Evolutionary conservation across 2,329 filamentous ascomycete species (phyloP), one percentile per base, ranked within the genome.

Genomic region (Hyphodiscus sp.): DNA sequence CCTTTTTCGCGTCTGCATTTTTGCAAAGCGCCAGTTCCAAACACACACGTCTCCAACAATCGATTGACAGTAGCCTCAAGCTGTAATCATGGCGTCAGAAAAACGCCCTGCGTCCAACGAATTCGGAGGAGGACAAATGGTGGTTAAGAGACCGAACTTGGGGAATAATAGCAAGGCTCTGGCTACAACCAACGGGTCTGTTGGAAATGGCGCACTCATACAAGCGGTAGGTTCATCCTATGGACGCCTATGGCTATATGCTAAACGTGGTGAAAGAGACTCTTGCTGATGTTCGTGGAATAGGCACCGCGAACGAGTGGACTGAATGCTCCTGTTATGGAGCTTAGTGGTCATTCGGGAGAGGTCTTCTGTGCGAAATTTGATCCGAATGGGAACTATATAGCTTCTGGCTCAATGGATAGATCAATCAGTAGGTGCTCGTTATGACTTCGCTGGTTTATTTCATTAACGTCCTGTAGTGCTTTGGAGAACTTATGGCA

Each of bases 321-420:
- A 50, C 79, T 99, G 29, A 85, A 95, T 69, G 88, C 92, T 54
- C 91, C 92, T 1, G 86, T 96, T 45, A 96, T 97, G 91, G 90
- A 97, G 72, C 76, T 99, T 52, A 86, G 86, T 48, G 91, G 89
- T 67, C 81, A 82, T 67, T 75, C 76, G n/a, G 91, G 89, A 19
- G 94, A 99, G 73, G 82, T 99, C 47, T 97, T 97, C 68, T 80
- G 89, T 20, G 87, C 89, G 47, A 86, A 89, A 67, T 99, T 99
- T 67, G 90, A 96, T 67, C 87, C 89, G 2, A 87, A 87, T 1
- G 92, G 91, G 44, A 86, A 91, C 58, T 78, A 90, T 59, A 94
- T 97, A 63, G 94, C 94, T 43, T 97, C 94, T 1, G 92, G 90
- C 9, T 94, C 90, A 13, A 96, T 96, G 89, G 94, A 99, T 68